A percentile compares a stretch with the other conserved stretches of the same genome.
These are phyloP conservation scores for Pseudocercospora musae DNA, from an alignment of 2,329 filamentous ascomycete species.

Conservation along the genomic window DNA sequence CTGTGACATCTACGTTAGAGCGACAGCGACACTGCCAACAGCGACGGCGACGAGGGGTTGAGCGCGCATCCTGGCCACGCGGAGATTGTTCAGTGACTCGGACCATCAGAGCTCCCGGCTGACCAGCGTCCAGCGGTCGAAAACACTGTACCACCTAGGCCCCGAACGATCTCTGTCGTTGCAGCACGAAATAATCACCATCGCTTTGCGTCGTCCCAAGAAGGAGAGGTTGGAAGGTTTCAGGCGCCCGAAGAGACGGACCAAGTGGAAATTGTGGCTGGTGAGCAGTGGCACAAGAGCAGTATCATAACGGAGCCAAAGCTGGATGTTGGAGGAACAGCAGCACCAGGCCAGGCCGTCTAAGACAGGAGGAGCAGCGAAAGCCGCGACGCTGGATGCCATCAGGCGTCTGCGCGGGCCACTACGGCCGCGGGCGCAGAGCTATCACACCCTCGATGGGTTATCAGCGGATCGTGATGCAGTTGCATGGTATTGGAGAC, in stretches of 20 bases:
- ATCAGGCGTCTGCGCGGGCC: conserved; percentile 23
- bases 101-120: background rate
- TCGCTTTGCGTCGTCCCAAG: background rate
- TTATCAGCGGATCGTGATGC: conserved; percentile 22
- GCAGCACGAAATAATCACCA: background rate
- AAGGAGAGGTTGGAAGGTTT: background rate
- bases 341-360: background rate
- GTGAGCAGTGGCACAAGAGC: background rate
- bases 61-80: background rate
- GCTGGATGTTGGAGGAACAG: conserved; percentile 8
- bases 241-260: background rate
- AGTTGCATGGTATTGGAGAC: conserved; percentile 48
- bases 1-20: background rate
- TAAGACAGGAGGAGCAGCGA: background rate
- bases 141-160: background rate
- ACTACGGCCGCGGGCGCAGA: conserved; percentile 28
- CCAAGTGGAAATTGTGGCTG: background rate
- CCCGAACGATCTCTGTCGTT: background rate
- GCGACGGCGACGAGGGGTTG: no score
- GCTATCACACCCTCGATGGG: conserved; percentile 31
- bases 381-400: conserved; percentile 23
- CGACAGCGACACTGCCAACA: background rate
- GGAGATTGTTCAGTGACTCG: background rate
- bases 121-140: background rate
- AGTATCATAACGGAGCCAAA: background rate